These are phyloP conservation scores for Termitomyces heimii DNA, from an alignment of 768 basidiomycete species.

Conservation along the genomic window DNA sequence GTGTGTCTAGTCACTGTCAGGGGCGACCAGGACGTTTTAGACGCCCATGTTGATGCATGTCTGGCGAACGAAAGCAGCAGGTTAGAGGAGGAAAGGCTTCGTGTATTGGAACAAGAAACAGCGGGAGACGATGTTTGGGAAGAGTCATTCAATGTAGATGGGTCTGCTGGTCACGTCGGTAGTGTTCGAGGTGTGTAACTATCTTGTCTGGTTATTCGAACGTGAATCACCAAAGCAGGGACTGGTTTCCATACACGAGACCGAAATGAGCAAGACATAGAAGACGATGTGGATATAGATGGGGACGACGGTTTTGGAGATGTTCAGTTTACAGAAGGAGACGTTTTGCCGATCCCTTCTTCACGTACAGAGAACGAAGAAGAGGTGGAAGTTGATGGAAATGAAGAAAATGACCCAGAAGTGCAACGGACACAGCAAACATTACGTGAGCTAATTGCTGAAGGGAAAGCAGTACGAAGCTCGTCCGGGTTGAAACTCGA, in stretches of 20 bases:
- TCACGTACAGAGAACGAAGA: constrained; percentile 27
- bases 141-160: constrained; percentile 17
- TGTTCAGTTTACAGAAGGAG: constrained; percentile 72
- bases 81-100: constrained; percentile 36
- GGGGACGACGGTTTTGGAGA: constrained; percentile 71
- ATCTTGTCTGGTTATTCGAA: background rate
- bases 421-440: constrained; percentile 28
- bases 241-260: constrained; percentile 69
- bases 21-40: constrained; percentile 68
- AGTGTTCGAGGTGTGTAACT: constrained; percentile 39
- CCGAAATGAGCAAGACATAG: constrained; percentile 53
- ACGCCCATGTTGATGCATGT: constrained; percentile 81
- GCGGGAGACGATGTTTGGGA: constrained; percentile 27
- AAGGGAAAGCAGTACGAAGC: constrained; percentile 34
- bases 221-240: constrained; percentile 32
- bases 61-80: constrained; percentile 49
- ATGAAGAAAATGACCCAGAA: constrained; percentile 24
- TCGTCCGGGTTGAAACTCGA: constrained; percentile 13
- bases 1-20: constrained; percentile 53
- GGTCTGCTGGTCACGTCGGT: constrained; percentile 36
- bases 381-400: constrained; percentile 38
- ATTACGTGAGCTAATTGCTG: constrained; percentile 48
- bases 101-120: constrained; percentile 22
- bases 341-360: constrained; percentile 42
- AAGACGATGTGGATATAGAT: constrained; percentile 78